These are phyloP conservation scores for Arthrobotrys iridis DNA, from an alignment of 2,329 filamentous ascomycete species.

Conservation along the genomic window DNA sequence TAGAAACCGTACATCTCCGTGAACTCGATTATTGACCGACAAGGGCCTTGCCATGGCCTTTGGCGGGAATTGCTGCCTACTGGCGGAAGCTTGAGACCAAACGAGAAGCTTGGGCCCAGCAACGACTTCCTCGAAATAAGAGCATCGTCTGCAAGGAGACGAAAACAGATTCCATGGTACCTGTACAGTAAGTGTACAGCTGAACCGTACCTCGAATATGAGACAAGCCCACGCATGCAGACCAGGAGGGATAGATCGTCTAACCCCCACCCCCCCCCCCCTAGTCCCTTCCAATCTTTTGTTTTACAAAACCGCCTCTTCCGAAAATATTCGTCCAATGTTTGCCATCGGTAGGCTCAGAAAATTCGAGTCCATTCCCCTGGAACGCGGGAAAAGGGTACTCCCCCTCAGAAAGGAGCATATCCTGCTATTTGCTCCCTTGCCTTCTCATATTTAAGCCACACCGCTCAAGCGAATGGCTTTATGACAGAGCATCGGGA, in stretches of 20 bases:
- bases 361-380: constrained; percentile 2
- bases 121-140: constrained; percentile 10
- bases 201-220: constrained; percentile 18
- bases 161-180: constrained; percentile 38
- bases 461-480: constrained; percentile 30
- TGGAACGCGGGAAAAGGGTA: constrained; percentile 4
- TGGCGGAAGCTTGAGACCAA: neutral
- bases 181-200: constrained; percentile 20
- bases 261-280: neutral
- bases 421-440: constrained; percentile 19
- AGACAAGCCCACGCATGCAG: neutral
- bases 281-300: constrained; percentile 9
- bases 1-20: constrained; percentile 11
- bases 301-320: constrained; percentile 28
- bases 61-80: constrained; percentile 33
- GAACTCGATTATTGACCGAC: neutral
- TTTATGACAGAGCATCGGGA: constrained; percentile 22
- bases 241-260: neutral
- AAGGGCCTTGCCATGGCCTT: constrained; percentile 17
- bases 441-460: constrained; percentile 44
- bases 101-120: constrained; percentile 25
- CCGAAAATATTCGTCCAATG: constrained; percentile 28
- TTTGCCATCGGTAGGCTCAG: neutral
- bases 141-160: constrained; percentile 23
- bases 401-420: constrained; percentile 11